A percentile compares a stretch with the other conserved stretches of the same genome.
These are phyloP conservation scores for Psilocybe azurescens DNA, from an alignment of 768 basidiomycete species.

Conservation along the genomic window DNA sequence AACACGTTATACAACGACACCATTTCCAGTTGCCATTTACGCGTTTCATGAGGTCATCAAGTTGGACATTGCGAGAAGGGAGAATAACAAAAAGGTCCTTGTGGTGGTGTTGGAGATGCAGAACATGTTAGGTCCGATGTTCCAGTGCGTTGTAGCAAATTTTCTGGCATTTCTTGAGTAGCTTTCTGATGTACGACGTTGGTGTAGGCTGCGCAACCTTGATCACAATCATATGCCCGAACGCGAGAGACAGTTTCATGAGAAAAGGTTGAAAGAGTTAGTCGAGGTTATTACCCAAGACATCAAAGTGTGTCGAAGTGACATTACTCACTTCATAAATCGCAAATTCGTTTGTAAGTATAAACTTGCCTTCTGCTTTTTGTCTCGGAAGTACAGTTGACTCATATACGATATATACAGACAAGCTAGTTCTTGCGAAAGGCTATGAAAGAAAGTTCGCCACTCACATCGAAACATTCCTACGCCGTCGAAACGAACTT, in stretches of 20 bases:
- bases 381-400: too few relatives aligned
- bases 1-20: not conserved
- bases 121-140: conserved; percentile 46
- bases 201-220: conserved; percentile 21
- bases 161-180: not conserved
- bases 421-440: conserved; percentile 14
- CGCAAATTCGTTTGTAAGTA: conserved; percentile 16
- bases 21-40: conserved; percentile 14
- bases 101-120: conserved; percentile 46
- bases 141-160: conserved; percentile 37
- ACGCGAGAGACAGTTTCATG: conserved; percentile 13
- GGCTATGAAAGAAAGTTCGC: conserved; percentile 19
- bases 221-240: conserved; percentile 30
- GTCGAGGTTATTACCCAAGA: conserved; percentile 11
- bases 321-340: conserved; percentile 16
- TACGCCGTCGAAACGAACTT: conserved; percentile 7
- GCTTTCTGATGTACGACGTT: not conserved
- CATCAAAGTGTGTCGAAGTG: conserved; percentile 18
- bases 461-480: conserved; percentile 17
- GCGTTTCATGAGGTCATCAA: conserved; percentile 18
- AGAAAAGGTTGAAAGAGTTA: conserved; percentile 11
- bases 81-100: conserved; percentile 49
- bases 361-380: too few relatives aligned
- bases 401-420: not conserved
- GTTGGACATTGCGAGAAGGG: conserved; percentile 29